A percentile compares a stretch with the other conserved stretches of the same genome.
phyloP scores from a whole-genome alignment of 2,329 filamentous ascomycete genomes.

The Neofusicoccum umdonicola region DNA sequence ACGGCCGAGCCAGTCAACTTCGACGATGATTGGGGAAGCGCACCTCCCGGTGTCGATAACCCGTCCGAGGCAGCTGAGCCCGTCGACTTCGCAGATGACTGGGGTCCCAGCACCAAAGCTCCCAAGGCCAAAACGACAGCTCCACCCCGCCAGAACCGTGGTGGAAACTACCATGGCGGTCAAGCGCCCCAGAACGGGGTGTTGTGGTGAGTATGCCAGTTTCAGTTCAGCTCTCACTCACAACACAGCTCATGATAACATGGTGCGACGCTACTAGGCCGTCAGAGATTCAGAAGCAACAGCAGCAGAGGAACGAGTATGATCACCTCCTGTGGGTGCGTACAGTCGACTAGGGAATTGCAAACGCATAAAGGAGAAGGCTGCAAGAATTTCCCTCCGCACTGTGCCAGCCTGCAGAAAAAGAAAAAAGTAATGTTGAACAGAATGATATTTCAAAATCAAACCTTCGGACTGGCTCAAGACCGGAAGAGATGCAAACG shows the following conservation, averaged over 20 bases:
- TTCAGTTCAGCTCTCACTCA: not conserved
- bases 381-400: no score
- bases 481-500: not conserved
- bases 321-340: not conserved
- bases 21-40: not conserved
- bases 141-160: not conserved
- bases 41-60: not conserved
- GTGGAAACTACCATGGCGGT: not conserved
- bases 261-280: not conserved
- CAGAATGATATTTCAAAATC: no score
- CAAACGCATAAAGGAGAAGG: not conserved
- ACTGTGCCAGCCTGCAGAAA: not conserved
- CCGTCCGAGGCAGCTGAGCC: not conserved
- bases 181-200: not conserved
- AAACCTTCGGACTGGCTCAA: not conserved
- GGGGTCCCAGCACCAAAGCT: not conserved
- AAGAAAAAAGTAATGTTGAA: not conserved
- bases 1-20: not conserved
- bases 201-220: conserved; percentile 3
- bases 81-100: not conserved
- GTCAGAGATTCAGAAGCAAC: not conserved
- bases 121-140: not conserved
- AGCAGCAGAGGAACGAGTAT: not conserved
- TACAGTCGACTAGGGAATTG: not conserved
- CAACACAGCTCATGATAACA: not conserved